These are phyloP conservation scores for Saksenaea vasiformis DNA, from an alignment of 371 early-diverging fungal species.

Conservation along the genomic window DNA sequence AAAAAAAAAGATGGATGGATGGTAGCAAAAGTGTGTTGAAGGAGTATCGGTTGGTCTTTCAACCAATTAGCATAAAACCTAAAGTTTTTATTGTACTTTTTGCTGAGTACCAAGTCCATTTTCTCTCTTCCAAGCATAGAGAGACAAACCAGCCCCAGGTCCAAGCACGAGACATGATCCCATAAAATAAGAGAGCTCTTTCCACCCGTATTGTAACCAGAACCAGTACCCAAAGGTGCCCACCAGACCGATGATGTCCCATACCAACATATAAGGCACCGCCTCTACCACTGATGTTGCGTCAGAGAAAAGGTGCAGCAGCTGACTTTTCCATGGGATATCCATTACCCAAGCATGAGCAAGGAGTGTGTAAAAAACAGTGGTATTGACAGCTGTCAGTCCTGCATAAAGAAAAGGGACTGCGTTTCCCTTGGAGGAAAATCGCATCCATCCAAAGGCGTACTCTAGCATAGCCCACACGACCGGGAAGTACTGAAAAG, in stretches of 20 bases:
- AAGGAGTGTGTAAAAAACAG: not conserved
- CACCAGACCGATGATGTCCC: not conserved
- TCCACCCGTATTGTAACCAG: not conserved
- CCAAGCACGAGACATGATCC: not conserved
- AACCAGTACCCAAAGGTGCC: constrained; percentile 6
- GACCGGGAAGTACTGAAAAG: not conserved
- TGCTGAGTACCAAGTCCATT: not conserved
- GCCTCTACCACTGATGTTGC: not conserved
- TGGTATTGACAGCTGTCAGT: not conserved
- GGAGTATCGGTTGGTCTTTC: no score
- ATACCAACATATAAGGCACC: constrained; percentile 8
- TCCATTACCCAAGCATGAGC: not conserved
- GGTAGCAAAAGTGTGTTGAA: no score
- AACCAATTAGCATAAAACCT: no score
- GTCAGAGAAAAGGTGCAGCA: not conserved
- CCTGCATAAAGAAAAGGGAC: not conserved
- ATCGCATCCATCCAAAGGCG: not conserved
- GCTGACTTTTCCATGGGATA: not conserved
- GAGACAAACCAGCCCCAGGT: constrained; percentile 1
- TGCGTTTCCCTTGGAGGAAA: not conserved
- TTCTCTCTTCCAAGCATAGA: constrained; percentile 1
- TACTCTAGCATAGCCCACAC: not conserved
- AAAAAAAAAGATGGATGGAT: no score
- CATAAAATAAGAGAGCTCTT: not conserved
- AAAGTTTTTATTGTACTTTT: not conserved